A percentile compares a stretch with the other conserved stretches of the same genome.
Conservation (phyloP, 768 basidiomycete genomes). For the Lyophyllum decastes region DNA sequence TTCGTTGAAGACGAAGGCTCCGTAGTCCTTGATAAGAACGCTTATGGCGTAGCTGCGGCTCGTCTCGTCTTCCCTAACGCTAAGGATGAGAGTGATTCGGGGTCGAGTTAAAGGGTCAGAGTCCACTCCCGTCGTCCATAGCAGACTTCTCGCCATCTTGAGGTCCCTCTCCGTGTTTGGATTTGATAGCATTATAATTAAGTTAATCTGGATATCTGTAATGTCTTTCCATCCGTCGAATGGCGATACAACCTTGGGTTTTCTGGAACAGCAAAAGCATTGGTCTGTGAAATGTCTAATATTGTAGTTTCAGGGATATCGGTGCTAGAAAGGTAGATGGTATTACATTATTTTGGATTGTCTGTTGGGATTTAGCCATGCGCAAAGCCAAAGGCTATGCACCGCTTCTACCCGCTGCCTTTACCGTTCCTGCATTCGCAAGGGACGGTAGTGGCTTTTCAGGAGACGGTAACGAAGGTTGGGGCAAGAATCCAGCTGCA, state of each 20-base stretch:
- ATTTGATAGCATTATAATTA: not conserved
- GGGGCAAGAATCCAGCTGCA: slow-evolving; percentile 76
- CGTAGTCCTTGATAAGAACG: slow-evolving; percentile 78
- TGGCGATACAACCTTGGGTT: no score
- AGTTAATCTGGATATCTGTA: not conserved
- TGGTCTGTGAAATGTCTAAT: not conserved
- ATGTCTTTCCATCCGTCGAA: no score
- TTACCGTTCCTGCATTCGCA: slow-evolving; percentile 39
- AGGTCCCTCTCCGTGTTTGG: no score
- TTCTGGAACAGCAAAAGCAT: not conserved
- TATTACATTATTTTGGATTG: slow-evolving; percentile 9
- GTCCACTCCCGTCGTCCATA: not conserved
- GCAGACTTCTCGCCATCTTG: no score
- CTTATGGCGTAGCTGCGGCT: slow-evolving; percentile 59
- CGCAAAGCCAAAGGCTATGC: slow-evolving; percentile 27
- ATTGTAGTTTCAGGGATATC: not conserved
- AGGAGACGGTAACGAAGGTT: slow-evolving; percentile 40
- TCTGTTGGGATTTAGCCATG: not conserved
- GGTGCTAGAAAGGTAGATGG: not conserved
- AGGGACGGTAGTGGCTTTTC: slow-evolving; percentile 53
- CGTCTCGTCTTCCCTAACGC: slow-evolving; percentile 54
- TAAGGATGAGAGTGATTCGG: slow-evolving; percentile 56
- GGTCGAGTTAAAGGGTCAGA: slow-evolving; percentile 46
- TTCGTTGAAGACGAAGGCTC: slow-evolving; percentile 84
- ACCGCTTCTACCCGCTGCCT: slow-evolving; percentile 73